A percentile compares a stretch with the other conserved stretches of the same genome.
Conservation (phyloP, 2,329 filamentous ascomycete genomes). For the Hypoxylon rubiginosum region DNA sequence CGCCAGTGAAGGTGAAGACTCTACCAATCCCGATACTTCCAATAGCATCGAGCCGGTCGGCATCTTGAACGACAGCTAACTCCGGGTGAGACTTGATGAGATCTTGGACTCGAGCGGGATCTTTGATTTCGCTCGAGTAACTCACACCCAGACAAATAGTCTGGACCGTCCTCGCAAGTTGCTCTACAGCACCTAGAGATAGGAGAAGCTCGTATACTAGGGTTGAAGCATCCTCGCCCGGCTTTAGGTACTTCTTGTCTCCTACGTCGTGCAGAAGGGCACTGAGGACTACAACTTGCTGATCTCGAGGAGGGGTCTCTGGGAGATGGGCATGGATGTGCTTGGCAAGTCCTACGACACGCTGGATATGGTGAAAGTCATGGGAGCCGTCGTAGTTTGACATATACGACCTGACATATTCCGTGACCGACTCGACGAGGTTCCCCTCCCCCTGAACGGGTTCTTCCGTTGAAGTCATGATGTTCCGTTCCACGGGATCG, state of each 20-base stretch:
- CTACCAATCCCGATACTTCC: constrained; percentile 88
- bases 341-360: constrained; percentile 81
- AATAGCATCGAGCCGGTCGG: constrained; percentile 91
- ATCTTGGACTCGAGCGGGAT: constrained; percentile 70
- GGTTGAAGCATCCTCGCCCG: constrained; percentile 68
- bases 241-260: constrained; percentile 82
- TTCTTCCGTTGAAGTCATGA: constrained; percentile 45
- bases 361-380: constrained; percentile 86
- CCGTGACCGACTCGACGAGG: constrained; percentile 68
- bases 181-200: constrained; percentile 66
- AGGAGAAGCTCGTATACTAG: constrained; percentile 69
- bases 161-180: constrained; percentile 76
- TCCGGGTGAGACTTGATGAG: constrained; percentile 79
- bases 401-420: constrained; percentile 80
- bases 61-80: constrained; percentile 89
- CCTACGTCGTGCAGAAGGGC: constrained; percentile 90
- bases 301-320: constrained; percentile 57
- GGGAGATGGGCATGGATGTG: constrained; percentile 67
- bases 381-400: constrained; percentile 85
- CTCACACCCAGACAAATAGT: constrained; percentile 81
- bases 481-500: constrained; percentile 32
- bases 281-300: constrained; percentile 72
- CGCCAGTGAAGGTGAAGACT: constrained; percentile 81
- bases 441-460: constrained; percentile 53
- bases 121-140: constrained; percentile 78